Conservation (phyloP, 495 filamentous ascomycete genomes). For the Xylaria acuta region DNA sequence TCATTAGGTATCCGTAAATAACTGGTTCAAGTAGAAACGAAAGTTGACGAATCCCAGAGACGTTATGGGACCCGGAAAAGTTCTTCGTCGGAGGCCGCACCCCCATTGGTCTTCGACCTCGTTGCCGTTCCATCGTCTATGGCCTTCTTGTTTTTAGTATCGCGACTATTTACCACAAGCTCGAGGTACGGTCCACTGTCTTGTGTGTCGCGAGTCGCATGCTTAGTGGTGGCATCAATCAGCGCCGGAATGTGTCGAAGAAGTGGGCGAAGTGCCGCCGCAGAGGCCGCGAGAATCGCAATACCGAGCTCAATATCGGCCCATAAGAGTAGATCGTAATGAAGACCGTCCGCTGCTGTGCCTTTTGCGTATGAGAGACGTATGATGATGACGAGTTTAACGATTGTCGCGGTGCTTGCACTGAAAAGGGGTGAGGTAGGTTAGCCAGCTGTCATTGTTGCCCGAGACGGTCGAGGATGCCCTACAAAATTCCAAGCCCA, state of each 20-base stretch:
- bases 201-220: constrained; percentile 22
- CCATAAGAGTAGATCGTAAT: constrained; percentile 40
- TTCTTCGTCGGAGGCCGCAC: constrained; percentile 22
- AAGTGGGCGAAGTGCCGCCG: constrained; percentile 35
- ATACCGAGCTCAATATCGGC: constrained; percentile 41
- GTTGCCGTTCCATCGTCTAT: not conserved
- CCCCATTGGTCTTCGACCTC: constrained; percentile 1
- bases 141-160: not conserved
- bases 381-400: constrained; percentile 39
- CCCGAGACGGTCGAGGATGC: not conserved
- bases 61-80: constrained; percentile 18
- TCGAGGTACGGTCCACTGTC: constrained; percentile 32
- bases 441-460: constrained; percentile 8
- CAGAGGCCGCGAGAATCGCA: constrained; percentile 38
- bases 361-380: constrained; percentile 32
- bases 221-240: constrained; percentile 22
- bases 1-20: constrained; percentile 19
- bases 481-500: constrained; percentile 38
- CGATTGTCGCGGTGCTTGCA: constrained; percentile 40
- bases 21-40: not conserved
- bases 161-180: constrained; percentile 23
- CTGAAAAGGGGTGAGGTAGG: constrained; percentile 15
- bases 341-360: constrained; percentile 28
- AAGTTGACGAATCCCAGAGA: not conserved
- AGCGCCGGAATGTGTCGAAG: constrained; percentile 32